Evolutionary conservation across 2,329 filamentous ascomycete species (phyloP).

Genomic region (Fusarium succisae): DNA sequence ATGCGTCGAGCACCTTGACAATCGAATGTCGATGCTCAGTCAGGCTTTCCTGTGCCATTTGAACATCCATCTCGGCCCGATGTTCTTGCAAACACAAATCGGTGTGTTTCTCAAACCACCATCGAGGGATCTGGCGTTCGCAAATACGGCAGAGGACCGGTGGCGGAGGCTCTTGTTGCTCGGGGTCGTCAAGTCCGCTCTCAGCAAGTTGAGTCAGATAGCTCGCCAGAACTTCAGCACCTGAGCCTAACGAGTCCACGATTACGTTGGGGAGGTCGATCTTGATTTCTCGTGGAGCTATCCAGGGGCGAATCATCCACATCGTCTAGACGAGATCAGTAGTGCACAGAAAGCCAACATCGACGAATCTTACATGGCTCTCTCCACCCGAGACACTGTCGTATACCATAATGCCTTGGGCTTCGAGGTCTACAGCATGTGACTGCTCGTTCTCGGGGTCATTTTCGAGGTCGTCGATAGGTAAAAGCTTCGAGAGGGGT

Average conservation of each 20-base stretch:
- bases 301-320: slow-evolving; percentile 99
- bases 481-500: slow-evolving; percentile 71
- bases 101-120: slow-evolving; percentile 99
- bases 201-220: slow-evolving; percentile 93
- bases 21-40: slow-evolving; percentile 94
- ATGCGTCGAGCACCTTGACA: slow-evolving; percentile 91
- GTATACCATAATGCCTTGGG: slow-evolving; percentile 98
- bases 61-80: slow-evolving; percentile 95
- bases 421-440: slow-evolving; percentile 80
- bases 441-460: slow-evolving; percentile 49
- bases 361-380: slow-evolving; percentile 78
- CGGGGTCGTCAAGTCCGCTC: slow-evolving; percentile 77
- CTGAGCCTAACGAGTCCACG: slow-evolving; percentile 92
- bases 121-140: slow-evolving; percentile 94
- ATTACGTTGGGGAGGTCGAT: slow-evolving; percentile 91
- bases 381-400: slow-evolving; percentile 86
- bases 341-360: slow-evolving; percentile 1
- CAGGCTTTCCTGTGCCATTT: slow-evolving; percentile 91
- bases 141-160: slow-evolving; percentile 96
- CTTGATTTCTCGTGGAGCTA: slow-evolving; percentile 88
- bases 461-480: slow-evolving; percentile 53
- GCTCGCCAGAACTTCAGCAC: slow-evolving; percentile 92
- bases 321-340: slow-evolving; percentile 74
- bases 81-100: slow-evolving; percentile 97
- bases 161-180: slow-evolving; percentile 82